Evolutionary conservation across 1,284 basidiomycete species (phyloP).

Genomic region (Irpex lacteus): DNA sequence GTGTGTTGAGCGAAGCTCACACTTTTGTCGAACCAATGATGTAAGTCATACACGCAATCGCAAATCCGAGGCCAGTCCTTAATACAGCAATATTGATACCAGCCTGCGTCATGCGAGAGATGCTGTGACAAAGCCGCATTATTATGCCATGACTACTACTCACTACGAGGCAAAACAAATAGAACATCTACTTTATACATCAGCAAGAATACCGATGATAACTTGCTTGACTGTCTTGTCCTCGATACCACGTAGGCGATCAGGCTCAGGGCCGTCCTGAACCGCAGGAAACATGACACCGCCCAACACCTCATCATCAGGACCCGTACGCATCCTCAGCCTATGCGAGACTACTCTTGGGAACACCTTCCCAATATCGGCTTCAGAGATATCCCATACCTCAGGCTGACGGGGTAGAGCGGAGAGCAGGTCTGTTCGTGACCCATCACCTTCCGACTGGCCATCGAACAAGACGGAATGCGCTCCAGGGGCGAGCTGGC

Average conservation of each 20-base stretch:
- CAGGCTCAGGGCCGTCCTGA: slow-evolving; percentile 4
- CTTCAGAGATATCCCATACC: slow-evolving; percentile 63
- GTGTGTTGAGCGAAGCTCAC: too few species aligned
- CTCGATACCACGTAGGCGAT: slow-evolving; percentile 8
- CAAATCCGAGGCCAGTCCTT: too few species aligned
- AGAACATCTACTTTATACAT: slow-evolving; percentile 36
- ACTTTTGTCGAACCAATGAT: too few species aligned
- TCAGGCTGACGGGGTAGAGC: slow-evolving; percentile 15
- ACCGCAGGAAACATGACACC: slow-evolving; percentile 48
- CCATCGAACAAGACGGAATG: background rate
- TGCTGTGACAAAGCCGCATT: too few species aligned
- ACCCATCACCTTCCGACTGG: background rate
- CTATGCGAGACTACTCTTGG: slow-evolving; percentile 71
- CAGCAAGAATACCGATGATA: slow-evolving; percentile 50
- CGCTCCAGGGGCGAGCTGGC: background rate
- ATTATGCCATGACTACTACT: too few species aligned
- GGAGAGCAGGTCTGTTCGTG: slow-evolving; percentile 1
- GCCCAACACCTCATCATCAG: slow-evolving; percentile 63
- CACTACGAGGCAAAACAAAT: background rate
- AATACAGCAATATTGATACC: too few species aligned
- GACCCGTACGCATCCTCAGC: slow-evolving; percentile 60
- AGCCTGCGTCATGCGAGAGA: too few species aligned
- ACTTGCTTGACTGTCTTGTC: slow-evolving; percentile 56
- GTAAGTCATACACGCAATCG: too few species aligned
- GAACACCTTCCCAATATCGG: slow-evolving; percentile 66